These are phyloP conservation scores for Arthrobotrys conoides DNA, from an alignment of 2,329 filamentous ascomycete genomes.

Conservation along the genomic window DNA sequence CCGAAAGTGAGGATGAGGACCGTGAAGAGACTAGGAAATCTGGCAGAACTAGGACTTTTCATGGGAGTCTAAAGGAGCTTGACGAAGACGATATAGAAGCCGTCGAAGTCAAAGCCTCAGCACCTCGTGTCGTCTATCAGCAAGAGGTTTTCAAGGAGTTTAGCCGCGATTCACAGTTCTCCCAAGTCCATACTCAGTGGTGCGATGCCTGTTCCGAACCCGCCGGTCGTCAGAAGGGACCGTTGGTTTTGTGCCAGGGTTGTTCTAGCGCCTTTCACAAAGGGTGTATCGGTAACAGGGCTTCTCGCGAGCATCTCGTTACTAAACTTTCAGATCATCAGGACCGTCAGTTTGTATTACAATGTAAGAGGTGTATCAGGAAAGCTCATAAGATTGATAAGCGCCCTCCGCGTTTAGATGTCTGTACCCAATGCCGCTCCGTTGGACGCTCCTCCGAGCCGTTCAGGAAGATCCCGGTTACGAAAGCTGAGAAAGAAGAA, in stretches of 20 bases:
- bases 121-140: constrained; percentile 64
- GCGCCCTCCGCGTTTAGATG: constrained; percentile 77
- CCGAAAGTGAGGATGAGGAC: constrained; percentile 3
- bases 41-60: constrained; percentile 64
- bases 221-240: constrained; percentile 74
- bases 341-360: constrained; percentile 83
- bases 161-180: constrained; percentile 76
- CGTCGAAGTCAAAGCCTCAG: constrained; percentile 65
- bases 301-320: constrained; percentile 83
- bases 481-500: constrained; percentile 40
- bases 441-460: constrained; percentile 79
- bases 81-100: constrained; percentile 69
- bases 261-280: constrained; percentile 89
- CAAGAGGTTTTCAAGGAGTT: constrained; percentile 67
- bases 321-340: constrained; percentile 83
- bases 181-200: constrained; percentile 75
- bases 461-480: constrained; percentile 83
- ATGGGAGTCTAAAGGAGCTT: constrained; percentile 69
- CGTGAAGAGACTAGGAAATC: constrained; percentile 64
- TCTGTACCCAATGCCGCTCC: constrained; percentile 79
- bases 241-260: constrained; percentile 89
- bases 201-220: constrained; percentile 80
- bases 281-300: constrained; percentile 81
- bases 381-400: constrained; percentile 77
- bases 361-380: constrained; percentile 88